Base-by-base conservation (phyloP, 192 early-diverging fungal species). In the Coemansia sp. region DNA sequence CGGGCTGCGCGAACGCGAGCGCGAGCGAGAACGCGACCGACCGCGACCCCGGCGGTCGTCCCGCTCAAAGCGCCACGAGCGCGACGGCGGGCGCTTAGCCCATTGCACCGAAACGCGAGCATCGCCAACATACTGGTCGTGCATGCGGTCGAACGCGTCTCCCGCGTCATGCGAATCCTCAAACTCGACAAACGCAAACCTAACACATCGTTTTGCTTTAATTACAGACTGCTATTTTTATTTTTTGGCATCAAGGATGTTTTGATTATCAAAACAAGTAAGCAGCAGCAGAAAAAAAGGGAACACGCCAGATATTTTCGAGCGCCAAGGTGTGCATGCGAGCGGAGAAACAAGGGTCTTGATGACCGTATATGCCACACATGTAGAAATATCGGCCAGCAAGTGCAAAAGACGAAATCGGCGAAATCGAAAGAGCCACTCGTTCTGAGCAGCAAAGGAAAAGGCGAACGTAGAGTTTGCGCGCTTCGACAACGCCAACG, bases 111-210 rank as follows among this genome's bases (percentile, higher is more conserved):
- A 86, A 41, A 98, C 73, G 29, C 86, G 71, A 69, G 85, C 71
- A n/a, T 94, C 93, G 51, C 92, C 93, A 27, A 98, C 69, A 35
- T 86, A 82, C 60, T 87, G 66, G 51, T 90, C 90, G 67, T 93
- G 93, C 94, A 98, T 93, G 43, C 92, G 92, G 67, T 94, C 84
- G 62, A 87, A 94, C n/a, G 96, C 94, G 71, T 96, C 94, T 19
- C 88, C 91, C 22, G 93, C 92, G 71, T 98, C 96, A 51, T 91
- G 83, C 62, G 84, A 76, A 71, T 96, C 91, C 66, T 95, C 93
- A 75, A 89, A 96, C 84, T 98, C 96, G 47, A 96, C 89, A 87
- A 96, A 98, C 13, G 96, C 94, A 84, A 91, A 96, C 48, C 92
- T 94, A 69, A 14, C 41, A 27, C 4, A 4, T 23, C 16, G 16